Conservation (phyloP, 345 rosid species). For the Salix dunnii region DNA sequence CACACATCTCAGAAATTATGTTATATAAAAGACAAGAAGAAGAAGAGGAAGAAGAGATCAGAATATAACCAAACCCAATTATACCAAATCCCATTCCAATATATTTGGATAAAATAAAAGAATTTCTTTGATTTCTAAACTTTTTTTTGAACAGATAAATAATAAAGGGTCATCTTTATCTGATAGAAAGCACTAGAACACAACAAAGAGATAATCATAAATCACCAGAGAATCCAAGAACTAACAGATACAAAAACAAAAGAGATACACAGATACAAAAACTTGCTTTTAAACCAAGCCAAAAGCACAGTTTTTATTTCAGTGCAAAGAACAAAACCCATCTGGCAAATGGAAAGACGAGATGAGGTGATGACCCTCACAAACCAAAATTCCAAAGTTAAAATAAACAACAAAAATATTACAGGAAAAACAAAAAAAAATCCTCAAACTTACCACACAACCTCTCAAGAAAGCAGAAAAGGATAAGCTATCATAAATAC, state of each 20-base stretch:
- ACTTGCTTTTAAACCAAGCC: not conserved
- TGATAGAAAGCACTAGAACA: not conserved
- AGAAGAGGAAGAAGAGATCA: not conserved
- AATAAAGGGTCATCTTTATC: not conserved
- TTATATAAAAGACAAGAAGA: no score
- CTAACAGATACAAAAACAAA: no score
- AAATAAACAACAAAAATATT: not conserved
- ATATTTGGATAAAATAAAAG: no score
- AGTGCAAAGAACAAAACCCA: not conserved
- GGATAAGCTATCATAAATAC: not conserved
- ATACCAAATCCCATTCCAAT: no score
- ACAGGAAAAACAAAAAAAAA: not conserved
- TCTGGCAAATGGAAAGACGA: not conserved
- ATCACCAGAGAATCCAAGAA: not conserved
- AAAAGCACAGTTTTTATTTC: not conserved
- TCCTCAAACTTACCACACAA: not conserved
- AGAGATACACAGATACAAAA: not conserved
- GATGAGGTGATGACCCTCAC: not conserved
- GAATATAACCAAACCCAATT: not conserved
- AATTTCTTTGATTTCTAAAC: not conserved
- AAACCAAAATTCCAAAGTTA: not conserved
- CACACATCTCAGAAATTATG: not conserved
- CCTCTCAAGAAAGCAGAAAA: not conserved
- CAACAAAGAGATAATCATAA: not conserved
- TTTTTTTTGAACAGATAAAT: not conserved